phyloP scores from a whole-genome alignment of 176 grass and related monocot genomes.

The Themeda triandra region DNA sequence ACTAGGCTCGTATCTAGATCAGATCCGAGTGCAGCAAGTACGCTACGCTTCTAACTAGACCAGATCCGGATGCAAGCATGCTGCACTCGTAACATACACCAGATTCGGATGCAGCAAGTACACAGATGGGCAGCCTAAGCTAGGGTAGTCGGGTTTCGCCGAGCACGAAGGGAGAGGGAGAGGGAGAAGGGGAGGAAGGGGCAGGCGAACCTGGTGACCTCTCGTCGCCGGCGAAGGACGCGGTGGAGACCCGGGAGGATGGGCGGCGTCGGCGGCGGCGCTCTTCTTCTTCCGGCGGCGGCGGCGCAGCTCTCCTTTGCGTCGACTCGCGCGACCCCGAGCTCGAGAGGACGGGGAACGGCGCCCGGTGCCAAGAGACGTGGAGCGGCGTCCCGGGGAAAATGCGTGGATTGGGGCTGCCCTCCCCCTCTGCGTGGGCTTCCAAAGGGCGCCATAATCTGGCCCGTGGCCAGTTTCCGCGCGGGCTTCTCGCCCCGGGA shows the following conservation, averaged over 20 bases:
- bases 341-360: too few relatives aligned
- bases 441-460: too few relatives aligned
- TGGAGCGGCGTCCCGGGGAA: too few relatives aligned
- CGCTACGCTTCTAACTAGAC: neutral
- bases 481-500: too few relatives aligned
- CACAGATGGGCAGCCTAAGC: neutral
- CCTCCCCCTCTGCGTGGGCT: too few relatives aligned
- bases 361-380: too few relatives aligned
- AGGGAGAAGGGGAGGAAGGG: neutral
- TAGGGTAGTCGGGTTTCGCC: neutral
- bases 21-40: neutral
- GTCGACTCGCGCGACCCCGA: too few relatives aligned
- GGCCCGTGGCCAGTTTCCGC: too few relatives aligned
- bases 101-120: neutral
- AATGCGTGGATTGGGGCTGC: too few relatives aligned
- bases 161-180: neutral
- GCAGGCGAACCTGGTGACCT: neutral
- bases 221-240: neutral
- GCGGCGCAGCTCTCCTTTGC: too few relatives aligned
- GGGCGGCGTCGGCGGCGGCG: neutral
- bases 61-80: neutral
- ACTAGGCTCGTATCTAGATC: neutral
- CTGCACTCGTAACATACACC: neutral
- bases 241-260: neutral
- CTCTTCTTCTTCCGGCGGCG: too few relatives aligned